Percentiles rank a stretch among this genome's conserved stretches.
Conservation (phyloP, 2,329 filamentous ascomycete species). For the Fusarium pininemorale region DNA sequence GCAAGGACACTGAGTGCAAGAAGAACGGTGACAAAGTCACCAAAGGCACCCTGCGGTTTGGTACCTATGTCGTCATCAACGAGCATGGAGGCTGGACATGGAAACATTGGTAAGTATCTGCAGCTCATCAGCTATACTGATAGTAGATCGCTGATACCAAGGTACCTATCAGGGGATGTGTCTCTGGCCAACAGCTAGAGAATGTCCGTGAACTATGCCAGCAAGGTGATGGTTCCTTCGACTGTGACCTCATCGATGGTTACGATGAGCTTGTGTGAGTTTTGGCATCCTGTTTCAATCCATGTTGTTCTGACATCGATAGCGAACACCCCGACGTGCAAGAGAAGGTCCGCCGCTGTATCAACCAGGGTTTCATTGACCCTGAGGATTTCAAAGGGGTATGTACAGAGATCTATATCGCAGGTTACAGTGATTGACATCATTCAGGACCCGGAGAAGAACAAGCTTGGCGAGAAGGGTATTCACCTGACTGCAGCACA, state of each 20-base stretch:
- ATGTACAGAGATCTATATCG: conserved; percentile 50
- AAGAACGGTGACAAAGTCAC: conserved; percentile 72
- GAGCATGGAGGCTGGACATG: conserved; percentile 75
- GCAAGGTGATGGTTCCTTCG: conserved; percentile 56
- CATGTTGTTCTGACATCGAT: conserved; percentile 14
- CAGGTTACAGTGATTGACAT: conserved; percentile 8
- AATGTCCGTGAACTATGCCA: conserved; percentile 69
- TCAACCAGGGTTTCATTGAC: conserved; percentile 82
- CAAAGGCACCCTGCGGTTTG: conserved; percentile 83
- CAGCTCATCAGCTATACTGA: background rate
- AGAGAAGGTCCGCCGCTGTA: conserved; percentile 76
- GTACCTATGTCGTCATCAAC: conserved; percentile 72
- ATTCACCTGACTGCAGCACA: conserved; percentile 61
- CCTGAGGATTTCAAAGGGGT: conserved; percentile 90
- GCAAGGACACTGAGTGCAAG: conserved; percentile 79
- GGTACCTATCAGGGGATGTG: conserved; percentile 75
- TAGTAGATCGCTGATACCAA: background rate
- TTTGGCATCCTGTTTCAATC: background rate
- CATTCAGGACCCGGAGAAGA: conserved; percentile 76
- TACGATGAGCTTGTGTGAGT: conserved; percentile 75
- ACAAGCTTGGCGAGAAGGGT: conserved; percentile 72
- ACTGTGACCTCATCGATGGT: conserved; percentile 78
- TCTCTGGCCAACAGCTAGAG: conserved; percentile 77
- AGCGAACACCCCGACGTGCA: conserved; percentile 68
- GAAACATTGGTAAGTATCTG: conserved; percentile 80